Evolutionary conservation across 352 stramenopile genomes (phyloP).

Genomic region (Globisporangium paroecandrum): DNA sequence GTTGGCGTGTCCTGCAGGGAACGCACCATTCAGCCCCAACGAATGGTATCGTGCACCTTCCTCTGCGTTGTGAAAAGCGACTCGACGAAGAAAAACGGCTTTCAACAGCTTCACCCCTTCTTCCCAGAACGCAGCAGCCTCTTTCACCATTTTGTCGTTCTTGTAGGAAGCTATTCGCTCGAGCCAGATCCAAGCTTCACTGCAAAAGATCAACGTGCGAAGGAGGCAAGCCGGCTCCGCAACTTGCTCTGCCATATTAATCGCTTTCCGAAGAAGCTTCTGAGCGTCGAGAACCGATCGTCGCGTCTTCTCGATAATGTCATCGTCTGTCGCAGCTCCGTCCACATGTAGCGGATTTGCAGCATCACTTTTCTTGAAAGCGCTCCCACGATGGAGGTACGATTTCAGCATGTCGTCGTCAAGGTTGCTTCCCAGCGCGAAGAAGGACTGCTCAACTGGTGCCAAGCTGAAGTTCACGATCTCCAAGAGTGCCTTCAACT

Average conservation of each 20-base stretch:
- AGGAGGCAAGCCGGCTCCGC: conserved; percentile 56
- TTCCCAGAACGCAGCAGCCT: conserved; percentile 75
- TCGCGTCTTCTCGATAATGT: conserved; percentile 58
- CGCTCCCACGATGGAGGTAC: conserved; percentile 4
- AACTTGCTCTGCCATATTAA: conserved; percentile 67
- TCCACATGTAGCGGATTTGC: not conserved
- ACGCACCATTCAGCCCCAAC: not conserved
- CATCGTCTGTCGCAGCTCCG: conserved; percentile 24
- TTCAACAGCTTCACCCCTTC: conserved; percentile 74
- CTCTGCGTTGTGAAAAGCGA: conserved; percentile 53
- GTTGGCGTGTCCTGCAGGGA: conserved; percentile 1
- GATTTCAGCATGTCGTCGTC: conserved; percentile 63
- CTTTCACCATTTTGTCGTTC: conserved; percentile 70
- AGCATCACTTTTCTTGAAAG: conserved; percentile 8
- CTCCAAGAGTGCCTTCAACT: conserved; percentile 74
- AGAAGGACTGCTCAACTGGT: conserved; percentile 68
- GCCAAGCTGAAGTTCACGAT: conserved; percentile 63
- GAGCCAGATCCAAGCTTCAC: conserved; percentile 77
- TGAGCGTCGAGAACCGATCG: conserved; percentile 61
- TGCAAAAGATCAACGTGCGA: conserved; percentile 53
- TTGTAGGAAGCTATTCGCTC: conserved; percentile 77
- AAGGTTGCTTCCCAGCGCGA: conserved; percentile 61
- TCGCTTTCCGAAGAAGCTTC: conserved; percentile 57
- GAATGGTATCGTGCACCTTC: conserved; percentile 6
- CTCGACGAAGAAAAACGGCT: conserved; percentile 71